Evolutionary conservation across 1,139 yeast genomes (phyloP), one percentile per base, ranked within the genome.

Genomic region (Candida sp.): DNA sequence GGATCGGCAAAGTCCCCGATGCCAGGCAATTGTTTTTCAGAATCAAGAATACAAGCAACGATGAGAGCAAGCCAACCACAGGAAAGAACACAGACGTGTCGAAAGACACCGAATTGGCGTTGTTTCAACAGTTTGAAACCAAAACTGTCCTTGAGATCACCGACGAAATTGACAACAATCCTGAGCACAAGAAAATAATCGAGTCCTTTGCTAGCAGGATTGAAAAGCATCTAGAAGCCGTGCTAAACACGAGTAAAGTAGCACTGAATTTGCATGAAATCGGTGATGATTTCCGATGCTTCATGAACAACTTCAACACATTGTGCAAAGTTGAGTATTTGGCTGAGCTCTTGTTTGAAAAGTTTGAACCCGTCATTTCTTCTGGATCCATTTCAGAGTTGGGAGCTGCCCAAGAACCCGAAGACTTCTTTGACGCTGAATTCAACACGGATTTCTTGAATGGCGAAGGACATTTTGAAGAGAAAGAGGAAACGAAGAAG

Each of bases 1-100:
- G 89, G 85, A 81, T 86, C 44, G 83, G 88, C 5, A 73, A 77
- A 48, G 54, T 64, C 2, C 74, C 79, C 0, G 73, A 68, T 48
- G 81, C 81, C 1, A 63, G 81, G 47, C 63, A 63, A 41, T 58
- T 76, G n/a, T 77, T 67, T 55, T 75, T 76, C 57, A 60, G 62
- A 52, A 58, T 71, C 7, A 69, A 70, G 54, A 67, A 62, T 38
- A 54, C 62, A 11, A 57, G 58, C 27, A 53, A 60, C 32, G 58
- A 54, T 33, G 48, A 49, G 8, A 30, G 23, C 37, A 42, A 32
- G 11, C 32, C 9, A 39, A 31, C 40, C n/a, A 12, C 8, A 11
- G 38, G 31, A 11, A 17, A 31, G 5, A 44, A 44, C n/a, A 34
- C 22, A 7, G 49, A 28, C 5, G 51, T 47, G 25, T 39, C 35